These are phyloP conservation scores for Sequoiadendron giganteum DNA, from an alignment of 75 land plant species.

Conservation along the genomic window DNA sequence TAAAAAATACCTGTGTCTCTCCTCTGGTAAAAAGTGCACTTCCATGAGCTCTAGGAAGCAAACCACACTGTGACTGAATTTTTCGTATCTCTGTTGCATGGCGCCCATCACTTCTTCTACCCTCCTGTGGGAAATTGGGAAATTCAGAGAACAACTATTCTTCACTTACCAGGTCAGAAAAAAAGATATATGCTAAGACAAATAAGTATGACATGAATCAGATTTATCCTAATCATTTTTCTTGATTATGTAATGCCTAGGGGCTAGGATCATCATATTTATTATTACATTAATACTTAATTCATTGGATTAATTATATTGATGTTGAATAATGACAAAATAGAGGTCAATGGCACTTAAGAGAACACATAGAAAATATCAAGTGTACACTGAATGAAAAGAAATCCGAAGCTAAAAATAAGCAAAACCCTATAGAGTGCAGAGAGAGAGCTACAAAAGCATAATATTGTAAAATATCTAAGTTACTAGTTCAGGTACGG, in stretches of 20 bases:
- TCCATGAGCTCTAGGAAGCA: constrained; percentile 97
- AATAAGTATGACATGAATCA: neutral
- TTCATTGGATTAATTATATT: neutral
- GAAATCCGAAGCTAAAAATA: neutral
- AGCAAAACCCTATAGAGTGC: neutral
- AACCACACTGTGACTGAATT: constrained; percentile 71
- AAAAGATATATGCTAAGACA: neutral
- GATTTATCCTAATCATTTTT: neutral
- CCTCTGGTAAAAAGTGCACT: constrained; percentile 97
- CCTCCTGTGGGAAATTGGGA: constrained; percentile 44
- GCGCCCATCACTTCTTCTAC: constrained; percentile 92
- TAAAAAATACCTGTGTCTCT: constrained; percentile 81
- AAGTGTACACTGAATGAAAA: neutral
- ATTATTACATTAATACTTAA: neutral
- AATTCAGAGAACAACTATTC: neutral
- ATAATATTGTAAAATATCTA: neutral
- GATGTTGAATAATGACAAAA: neutral
- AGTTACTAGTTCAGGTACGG: neutral
- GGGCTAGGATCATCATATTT: too few relatives aligned
- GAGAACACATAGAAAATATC: neutral
- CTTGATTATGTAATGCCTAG: neutral
- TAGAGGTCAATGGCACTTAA: neutral
- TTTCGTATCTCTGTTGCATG: constrained; percentile 62
- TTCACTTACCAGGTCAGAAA: neutral
- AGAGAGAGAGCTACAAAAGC: neutral